These are phyloP conservation scores for Candida maris DNA, from an alignment of 805 yeast genomes.

Conservation along the genomic window DNA sequence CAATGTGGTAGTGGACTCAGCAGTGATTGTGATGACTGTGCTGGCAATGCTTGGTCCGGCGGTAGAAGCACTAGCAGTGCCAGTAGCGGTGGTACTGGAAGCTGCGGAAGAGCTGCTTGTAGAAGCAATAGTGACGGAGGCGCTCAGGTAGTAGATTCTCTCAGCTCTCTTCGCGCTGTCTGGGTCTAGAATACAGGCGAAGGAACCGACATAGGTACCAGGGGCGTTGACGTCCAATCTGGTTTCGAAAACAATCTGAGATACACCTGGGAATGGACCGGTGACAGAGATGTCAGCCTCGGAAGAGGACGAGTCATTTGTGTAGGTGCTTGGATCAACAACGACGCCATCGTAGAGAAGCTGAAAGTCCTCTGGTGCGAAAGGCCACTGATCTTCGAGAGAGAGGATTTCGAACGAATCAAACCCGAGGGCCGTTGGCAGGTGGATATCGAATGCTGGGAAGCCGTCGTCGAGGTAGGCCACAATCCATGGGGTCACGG, in stretches of 20 bases:
- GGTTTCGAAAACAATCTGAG: slow-evolving; percentile 4
- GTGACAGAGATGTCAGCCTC: slow-evolving; percentile 17
- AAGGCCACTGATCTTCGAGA: slow-evolving; percentile 11
- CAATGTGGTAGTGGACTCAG: slow-evolving; percentile 15
- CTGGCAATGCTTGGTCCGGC: slow-evolving; percentile 1
- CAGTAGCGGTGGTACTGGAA: slow-evolving; percentile 4
- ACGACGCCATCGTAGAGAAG: slow-evolving; percentile 8
- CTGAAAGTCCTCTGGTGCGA: slow-evolving; percentile 9
- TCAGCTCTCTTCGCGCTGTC: slow-evolving; percentile 21
- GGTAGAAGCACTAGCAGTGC: background rate
- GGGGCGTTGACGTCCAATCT: slow-evolving; percentile 19
- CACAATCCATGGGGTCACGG: slow-evolving; percentile 16
- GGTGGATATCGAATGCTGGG: slow-evolving; percentile 19
- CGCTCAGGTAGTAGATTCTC: slow-evolving; percentile 22
- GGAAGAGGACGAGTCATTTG: slow-evolving; percentile 14
- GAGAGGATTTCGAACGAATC: slow-evolving; percentile 14
- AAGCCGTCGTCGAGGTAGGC: slow-evolving; percentile 15
- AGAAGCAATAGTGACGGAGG: slow-evolving; percentile 15
- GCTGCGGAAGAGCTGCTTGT: slow-evolving; percentile 7
- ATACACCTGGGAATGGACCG: slow-evolving; percentile 9
- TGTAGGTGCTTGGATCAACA: slow-evolving; percentile 7
- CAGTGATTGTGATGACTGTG: slow-evolving; percentile 15
- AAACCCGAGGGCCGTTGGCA: slow-evolving; percentile 17
- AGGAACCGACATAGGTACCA: slow-evolving; percentile 19
- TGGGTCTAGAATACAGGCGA: slow-evolving; percentile 21